Evolutionary conservation across 2,329 filamentous ascomycete genomes (phyloP), one percentile per base, ranked within the genome.

Genomic region (Microdochium bolleyi): DNA sequence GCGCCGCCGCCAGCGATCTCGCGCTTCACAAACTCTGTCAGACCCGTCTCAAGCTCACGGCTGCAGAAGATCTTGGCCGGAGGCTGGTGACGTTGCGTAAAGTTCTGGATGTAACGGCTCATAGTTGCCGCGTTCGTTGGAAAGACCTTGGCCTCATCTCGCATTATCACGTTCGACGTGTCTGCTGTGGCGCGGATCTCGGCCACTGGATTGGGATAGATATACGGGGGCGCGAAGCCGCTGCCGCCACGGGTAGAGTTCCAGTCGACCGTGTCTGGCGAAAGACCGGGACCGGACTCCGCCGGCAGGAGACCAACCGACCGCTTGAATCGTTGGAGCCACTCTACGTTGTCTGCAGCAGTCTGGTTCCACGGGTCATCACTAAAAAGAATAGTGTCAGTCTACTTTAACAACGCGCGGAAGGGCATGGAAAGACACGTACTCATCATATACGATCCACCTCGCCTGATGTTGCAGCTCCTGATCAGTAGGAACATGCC

Each of bases 301-400:
- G 70, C 64, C 1, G 70, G 67, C 2, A 77, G 63, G 27, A 85
- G 76, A 19, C 79, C 79, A 1, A 70, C 72, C 49, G 80, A 74
- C 11, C 79, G 74, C 64, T 85, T 85, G 69, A 85, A 84, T 48
- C 81, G 75, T 53, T 75, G 72, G 13, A 85, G 71, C 82, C 82
- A 85, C 64, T 85, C 81, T 1, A 72, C 73, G 57, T 85, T 84
- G 60, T 85, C 82, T 27, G 81, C 81, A 1, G 79, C 78, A 0
- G 82, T 85, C 58, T 82, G 77, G 62, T 85, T 84, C 78, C 80
- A 84, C 2, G 79, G 79, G 58, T 84, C 82, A 53, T 84, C 82
- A 53, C 79, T 82, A 48, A 1, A 19, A 2, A 37, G 24, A 21
- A 8, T 53, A 57, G 64, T 53, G 57, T 64, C 56, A 67, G 13